Evolutionary conservation across 495 filamentous ascomycete species (phyloP).

Genomic region (Xylaria grammica): DNA sequence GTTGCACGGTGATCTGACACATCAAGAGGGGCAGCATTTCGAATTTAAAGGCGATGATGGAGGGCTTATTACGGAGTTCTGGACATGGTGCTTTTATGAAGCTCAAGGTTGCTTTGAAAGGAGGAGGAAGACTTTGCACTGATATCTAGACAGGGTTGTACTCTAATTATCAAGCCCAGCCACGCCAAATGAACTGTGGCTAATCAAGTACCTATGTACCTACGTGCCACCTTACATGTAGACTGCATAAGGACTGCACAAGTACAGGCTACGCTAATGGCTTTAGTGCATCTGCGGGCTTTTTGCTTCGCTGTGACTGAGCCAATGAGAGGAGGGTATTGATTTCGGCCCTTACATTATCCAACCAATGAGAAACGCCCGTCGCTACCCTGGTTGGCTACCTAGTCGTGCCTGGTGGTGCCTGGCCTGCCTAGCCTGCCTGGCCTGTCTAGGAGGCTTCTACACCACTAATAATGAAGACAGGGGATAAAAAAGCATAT

Average conservation of each 20-base stretch:
- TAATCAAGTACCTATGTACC: not conserved
- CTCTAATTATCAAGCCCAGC: not conserved
- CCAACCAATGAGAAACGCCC: slow-evolving; percentile 1
- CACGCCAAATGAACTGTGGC: not conserved
- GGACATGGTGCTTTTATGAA: slow-evolving; percentile 1
- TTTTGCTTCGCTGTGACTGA: not conserved
- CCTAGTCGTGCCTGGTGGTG: not conserved
- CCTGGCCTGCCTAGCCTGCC: slow-evolving; percentile 5
- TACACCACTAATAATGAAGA: too few species aligned
- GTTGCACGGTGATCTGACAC: slow-evolving; percentile 1
- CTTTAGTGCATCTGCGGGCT: too few species aligned
- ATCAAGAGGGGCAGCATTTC: not conserved
- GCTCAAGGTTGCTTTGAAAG: not conserved
- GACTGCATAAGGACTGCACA: too few species aligned
- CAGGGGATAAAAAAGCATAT: too few species aligned
- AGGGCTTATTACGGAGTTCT: not conserved
- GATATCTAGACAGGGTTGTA: not conserved
- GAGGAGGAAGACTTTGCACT: not conserved
- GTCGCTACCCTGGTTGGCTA: too few species aligned
- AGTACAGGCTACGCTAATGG: too few species aligned
- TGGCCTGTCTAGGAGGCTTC: not conserved
- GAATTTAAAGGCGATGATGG: not conserved
- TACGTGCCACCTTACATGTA: too few species aligned
- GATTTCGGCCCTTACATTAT: too few species aligned
- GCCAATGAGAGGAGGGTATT: not conserved